phyloP scores from a whole-genome alignment of 1,284 basidiomycete species.

The Cryptococcus sp. region DNA sequence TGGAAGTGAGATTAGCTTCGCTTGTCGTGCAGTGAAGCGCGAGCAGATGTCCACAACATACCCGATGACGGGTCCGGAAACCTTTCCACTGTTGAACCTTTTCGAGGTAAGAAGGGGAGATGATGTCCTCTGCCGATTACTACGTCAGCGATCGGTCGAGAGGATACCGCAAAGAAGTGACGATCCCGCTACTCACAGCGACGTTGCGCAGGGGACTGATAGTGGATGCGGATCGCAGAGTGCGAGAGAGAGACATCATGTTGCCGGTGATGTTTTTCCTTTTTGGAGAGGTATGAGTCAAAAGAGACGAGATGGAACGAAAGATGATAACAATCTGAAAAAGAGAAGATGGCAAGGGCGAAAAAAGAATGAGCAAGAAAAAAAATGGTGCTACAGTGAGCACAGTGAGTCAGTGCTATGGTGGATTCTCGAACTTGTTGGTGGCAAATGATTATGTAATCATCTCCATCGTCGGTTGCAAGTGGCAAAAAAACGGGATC shows the following conservation, averaged over 20 bases:
- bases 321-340: neutral
- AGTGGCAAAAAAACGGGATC: conserved; percentile 1
- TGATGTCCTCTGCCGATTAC: conserved; percentile 31
- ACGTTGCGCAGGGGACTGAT: conserved; percentile 18
- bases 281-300: neutral
- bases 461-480: no score
- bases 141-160: conserved; percentile 6
- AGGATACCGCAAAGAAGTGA: neutral
- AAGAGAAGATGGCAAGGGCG: neutral
- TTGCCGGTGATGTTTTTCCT: conserved; percentile 2
- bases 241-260: conserved; percentile 20
- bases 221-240: conserved; percentile 16
- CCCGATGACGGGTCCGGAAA: conserved; percentile 57
- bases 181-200: conserved; percentile 16
- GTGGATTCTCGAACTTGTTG: no score
- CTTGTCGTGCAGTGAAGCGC: neutral
- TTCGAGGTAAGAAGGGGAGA: conserved; percentile 41
- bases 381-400: conserved; percentile 1
- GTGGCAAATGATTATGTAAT: no score
- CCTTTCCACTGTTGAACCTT: conserved; percentile 56
- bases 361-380: conserved; percentile 3
- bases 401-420: neutral
- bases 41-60: conserved; percentile 8
- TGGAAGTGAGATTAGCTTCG: conserved; percentile 1
- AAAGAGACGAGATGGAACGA: neutral